phyloP scores from a whole-genome alignment of 768 basidiomycete genomes.

The Tephrocybe sp. region DNA sequence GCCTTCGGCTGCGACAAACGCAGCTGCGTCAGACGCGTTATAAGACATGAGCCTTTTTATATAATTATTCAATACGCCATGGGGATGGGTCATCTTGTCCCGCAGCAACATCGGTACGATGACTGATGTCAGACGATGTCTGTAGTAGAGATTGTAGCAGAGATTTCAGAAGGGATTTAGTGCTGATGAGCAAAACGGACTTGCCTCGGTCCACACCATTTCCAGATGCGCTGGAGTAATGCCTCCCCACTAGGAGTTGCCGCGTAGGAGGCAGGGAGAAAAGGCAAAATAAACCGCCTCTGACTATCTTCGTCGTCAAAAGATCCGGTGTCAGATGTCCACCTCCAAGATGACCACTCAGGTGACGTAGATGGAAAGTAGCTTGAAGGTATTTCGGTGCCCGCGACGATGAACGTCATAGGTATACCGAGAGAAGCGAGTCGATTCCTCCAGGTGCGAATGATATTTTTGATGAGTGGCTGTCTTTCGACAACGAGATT shows the following conservation, averaged over 20 bases:
- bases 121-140: neutral
- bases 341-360: no score
- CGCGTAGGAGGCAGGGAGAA: neutral
- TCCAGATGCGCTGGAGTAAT: neutral
- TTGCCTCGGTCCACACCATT: constrained; percentile 1
- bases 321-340: neutral
- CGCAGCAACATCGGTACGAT: neutral
- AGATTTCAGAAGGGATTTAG: neutral
- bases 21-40: no score
- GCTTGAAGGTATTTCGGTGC: no score
- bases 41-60: neutral
- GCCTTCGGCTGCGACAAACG: neutral
- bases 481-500: no score
- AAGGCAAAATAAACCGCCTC: neutral
- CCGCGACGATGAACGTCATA: no score
- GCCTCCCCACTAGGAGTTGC: no score
- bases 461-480: no score
- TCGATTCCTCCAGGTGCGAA: no score
- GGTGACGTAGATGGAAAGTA: no score
- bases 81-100: neutral
- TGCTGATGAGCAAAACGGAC: neutral
- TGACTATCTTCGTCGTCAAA: neutral
- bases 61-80: neutral
- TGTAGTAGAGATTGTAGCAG: no score
- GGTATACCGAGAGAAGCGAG: no score